Conservation (phyloP, 441 rosid species). For the Populus hybrid region DNA sequence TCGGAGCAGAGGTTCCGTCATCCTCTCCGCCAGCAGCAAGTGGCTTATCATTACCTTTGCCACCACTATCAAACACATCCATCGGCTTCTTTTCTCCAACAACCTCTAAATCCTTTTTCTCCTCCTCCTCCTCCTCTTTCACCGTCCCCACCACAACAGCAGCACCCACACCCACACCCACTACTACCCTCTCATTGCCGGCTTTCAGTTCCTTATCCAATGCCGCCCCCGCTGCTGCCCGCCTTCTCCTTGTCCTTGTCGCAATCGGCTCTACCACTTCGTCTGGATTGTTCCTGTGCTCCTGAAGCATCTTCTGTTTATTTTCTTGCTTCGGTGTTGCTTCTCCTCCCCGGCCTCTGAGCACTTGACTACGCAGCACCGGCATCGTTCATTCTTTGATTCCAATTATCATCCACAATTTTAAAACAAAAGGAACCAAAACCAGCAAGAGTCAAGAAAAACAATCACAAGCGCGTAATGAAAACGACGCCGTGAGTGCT, state of each 20-base stretch:
- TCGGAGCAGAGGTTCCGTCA: slow-evolving; percentile 50
- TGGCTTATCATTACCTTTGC: slow-evolving; percentile 39
- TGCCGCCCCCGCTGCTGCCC: slow-evolving; percentile 25
- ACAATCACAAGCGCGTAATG: no score
- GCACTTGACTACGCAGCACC: slow-evolving; percentile 57
- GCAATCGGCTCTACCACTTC: slow-evolving; percentile 57
- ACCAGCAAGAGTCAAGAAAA: background rate
- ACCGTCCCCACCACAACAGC: slow-evolving; percentile 10
- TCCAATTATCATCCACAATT: background rate
- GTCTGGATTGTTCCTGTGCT: slow-evolving; percentile 20
- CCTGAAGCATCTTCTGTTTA: no score
- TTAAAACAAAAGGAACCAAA: no score
- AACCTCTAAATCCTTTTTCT: no score
- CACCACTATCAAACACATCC: slow-evolving; percentile 41
- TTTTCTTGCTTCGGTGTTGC: background rate
- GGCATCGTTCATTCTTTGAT: slow-evolving; percentile 72
- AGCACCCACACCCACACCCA: background rate
- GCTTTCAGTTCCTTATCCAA: background rate
- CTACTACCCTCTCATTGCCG: background rate
- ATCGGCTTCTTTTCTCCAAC: slow-evolving; percentile 40
- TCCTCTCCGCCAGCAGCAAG: slow-evolving; percentile 50
- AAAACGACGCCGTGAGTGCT: no score
- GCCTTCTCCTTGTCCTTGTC: slow-evolving; percentile 28
- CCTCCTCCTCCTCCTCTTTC: slow-evolving; percentile 36
- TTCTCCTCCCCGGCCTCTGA: slow-evolving; percentile 40